Evolutionary conservation across 2,329 filamentous ascomycete species (phyloP).

Genomic region (Emmonsiellopsis sp.): DNA sequence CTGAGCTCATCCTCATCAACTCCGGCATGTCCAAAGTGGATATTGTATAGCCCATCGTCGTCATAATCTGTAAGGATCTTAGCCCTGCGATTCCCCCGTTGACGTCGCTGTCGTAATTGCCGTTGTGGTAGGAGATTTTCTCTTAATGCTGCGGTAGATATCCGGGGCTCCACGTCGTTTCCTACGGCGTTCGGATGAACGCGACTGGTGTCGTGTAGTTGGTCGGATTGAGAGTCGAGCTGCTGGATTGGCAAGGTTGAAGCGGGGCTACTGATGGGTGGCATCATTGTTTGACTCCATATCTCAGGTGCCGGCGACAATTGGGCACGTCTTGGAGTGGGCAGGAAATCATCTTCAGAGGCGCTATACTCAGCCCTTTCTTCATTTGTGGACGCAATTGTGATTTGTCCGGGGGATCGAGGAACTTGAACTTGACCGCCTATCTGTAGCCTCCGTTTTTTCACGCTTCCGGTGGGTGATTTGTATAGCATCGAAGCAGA

Average conservation of each 20-base stretch:
- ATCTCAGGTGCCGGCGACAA: constrained; percentile 13
- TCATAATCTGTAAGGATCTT: constrained; percentile 3
- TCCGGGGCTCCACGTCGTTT: constrained; percentile 1
- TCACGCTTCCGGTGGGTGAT: neutral
- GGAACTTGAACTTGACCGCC: constrained; percentile 18
- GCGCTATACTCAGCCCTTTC: neutral
- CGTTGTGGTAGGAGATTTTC: constrained; percentile 27
- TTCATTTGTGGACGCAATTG: constrained; percentile 13
- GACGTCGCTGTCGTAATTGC: constrained; percentile 14
- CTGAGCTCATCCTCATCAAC: constrained; percentile 30
- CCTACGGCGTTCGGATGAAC: too few species aligned
- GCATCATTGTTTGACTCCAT: constrained; percentile 27
- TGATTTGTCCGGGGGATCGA: constrained; percentile 14
- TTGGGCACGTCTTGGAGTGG: constrained; percentile 7
- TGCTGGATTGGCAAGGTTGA: neutral
- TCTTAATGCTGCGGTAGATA: constrained; percentile 27
- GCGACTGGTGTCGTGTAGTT: neutral
- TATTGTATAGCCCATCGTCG: neutral
- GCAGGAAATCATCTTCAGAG: constrained; percentile 6
- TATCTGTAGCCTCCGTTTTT: neutral
- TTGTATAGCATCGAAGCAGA: constrained; percentile 16
- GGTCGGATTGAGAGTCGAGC: neutral
- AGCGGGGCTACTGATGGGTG: constrained; percentile 26
- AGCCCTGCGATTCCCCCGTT: constrained; percentile 8
- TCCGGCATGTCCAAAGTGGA: constrained; percentile 6